These are phyloP conservation scores for Rhinocladiella similis DNA, from an alignment of 2,329 filamentous ascomycete species.

Conservation along the genomic window DNA sequence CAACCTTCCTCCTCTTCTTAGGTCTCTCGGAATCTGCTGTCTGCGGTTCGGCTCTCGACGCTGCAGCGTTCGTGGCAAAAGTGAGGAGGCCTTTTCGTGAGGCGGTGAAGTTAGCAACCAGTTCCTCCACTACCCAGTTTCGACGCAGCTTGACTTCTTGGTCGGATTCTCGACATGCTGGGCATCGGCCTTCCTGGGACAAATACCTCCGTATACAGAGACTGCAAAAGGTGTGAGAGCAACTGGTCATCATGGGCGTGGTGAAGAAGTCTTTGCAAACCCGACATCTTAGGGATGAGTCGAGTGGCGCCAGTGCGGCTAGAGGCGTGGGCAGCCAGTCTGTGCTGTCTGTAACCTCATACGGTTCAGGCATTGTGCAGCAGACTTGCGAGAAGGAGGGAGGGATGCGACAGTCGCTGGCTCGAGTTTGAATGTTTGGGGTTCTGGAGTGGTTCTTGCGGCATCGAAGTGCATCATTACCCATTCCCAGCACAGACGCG, in stretches of 20 bases:
- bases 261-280: slow-evolving; percentile 98
- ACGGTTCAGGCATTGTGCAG: slow-evolving; percentile 15
- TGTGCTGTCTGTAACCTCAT: slow-evolving; percentile 42
- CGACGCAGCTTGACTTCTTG: slow-evolving; percentile 82
- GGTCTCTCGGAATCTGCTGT: slow-evolving; percentile 34
- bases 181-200: slow-evolving; percentile 81
- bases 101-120: slow-evolving; percentile 74
- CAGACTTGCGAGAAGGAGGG: neutral
- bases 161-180: slow-evolving; percentile 73
- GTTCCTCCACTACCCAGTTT: slow-evolving; percentile 82
- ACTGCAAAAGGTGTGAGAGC: slow-evolving; percentile 95
- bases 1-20: slow-evolving; percentile 31
- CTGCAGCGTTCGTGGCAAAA: slow-evolving; percentile 59
- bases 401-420: neutral
- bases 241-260: slow-evolving; percentile 92
- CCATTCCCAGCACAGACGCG: neutral
- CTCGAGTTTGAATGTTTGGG: no score
- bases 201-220: slow-evolving; percentile 88
- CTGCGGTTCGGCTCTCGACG: slow-evolving; percentile 45
- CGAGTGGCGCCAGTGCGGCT: slow-evolving; percentile 54
- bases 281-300: slow-evolving; percentile 86
- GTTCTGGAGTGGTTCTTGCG: neutral
- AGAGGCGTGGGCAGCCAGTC: slow-evolving; percentile 52
- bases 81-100: slow-evolving; percentile 64
- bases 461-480: neutral